Evolutionary conservation across 352 stramenopile genomes (phyloP), one percentile per base, ranked within the genome.

Genomic region (Pseudoperonospora humuli): DNA sequence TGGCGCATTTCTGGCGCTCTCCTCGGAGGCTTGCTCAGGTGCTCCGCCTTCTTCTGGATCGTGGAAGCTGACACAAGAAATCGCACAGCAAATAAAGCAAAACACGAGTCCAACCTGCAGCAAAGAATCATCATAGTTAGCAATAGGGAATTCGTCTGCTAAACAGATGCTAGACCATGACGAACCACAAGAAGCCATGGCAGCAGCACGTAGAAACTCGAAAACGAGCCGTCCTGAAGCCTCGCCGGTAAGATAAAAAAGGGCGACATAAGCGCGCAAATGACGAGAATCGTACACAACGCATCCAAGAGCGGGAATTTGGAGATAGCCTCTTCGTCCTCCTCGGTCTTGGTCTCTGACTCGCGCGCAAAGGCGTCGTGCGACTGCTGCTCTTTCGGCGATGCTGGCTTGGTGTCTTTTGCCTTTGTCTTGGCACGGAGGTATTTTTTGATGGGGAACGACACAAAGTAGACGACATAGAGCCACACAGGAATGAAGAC

Each of bases 161-260:
- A 14, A 32, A 6, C 14, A 14, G 5, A 17, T 20, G 2, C 13
- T 14, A 20, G n/a, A 38, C 25, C 11, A 15, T 17, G 8, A 61
- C 75, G 34, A 54, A 87, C 79, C 52, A 91, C 61, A 59, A 91
- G 86, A 40, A 87, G 75, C 74, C 74, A 89, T 34, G 79, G 79
- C 21, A 91, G 51, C 19, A 91, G 54, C 29, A 91, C 71, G 63
- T 87, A 91, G 31, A 91, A 75, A 40, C 65, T 70, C 25, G 79
- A 91, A 52, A 91, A 91, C 4, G 61, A 64, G 8, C 61, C 73
- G 41, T 72, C 57, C 34, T 91, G 55, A n/a, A 91, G 61, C 8
- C 79, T 74, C 27, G 78, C 70, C 4, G 76, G 70, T 37, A 91
- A 58, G 54, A 91, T 86, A 42, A 91, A 85, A 56, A 83, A 85